Evolutionary conservation across 116 monocot species (phyloP).

Genomic region (Iris pallida): DNA sequence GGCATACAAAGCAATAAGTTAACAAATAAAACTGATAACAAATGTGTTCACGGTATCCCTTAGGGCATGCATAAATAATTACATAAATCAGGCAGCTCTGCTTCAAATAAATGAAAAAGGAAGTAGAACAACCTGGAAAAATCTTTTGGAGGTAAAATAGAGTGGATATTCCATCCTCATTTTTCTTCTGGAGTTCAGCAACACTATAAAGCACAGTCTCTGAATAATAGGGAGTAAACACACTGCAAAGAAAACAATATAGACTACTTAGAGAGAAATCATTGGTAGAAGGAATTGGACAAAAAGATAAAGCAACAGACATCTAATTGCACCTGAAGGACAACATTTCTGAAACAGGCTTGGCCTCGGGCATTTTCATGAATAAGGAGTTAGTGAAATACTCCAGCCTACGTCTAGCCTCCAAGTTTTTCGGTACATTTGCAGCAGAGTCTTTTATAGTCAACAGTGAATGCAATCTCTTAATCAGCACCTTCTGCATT

Average conservation of each 20-base stretch:
- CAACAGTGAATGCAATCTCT: conserved; percentile 77
- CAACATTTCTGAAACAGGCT: conserved; percentile 75
- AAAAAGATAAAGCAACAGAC: neutral
- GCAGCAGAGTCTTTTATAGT: conserved; percentile 89
- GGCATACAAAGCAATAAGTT: too few relatives aligned
- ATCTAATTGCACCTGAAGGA: conserved; percentile 61
- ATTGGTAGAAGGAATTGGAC: neutral
- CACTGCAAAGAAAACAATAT: conserved; percentile 45
- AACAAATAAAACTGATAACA: too few relatives aligned
- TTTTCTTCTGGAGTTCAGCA: conserved; percentile 72
- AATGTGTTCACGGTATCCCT: too few relatives aligned
- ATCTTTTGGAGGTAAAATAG: conserved; percentile 97
- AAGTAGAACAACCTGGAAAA: conserved; percentile 58
- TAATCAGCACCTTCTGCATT: conserved; percentile 57
- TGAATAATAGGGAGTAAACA: conserved; percentile 91
- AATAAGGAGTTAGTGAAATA: conserved; percentile 95
- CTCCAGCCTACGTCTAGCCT: conserved; percentile 75
- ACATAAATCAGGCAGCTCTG: neutral
- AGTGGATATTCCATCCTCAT: conserved; percentile 94
- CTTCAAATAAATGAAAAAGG: neutral
- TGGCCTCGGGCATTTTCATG: conserved; percentile 84
- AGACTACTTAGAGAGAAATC: too few relatives aligned
- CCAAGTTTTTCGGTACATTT: conserved; percentile 78
- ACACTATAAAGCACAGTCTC: conserved; percentile 57
- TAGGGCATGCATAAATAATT: too few relatives aligned